Base-by-base conservation (phyloP, 164 flowering plant species). In the Nymphaea thermarum region DNA sequence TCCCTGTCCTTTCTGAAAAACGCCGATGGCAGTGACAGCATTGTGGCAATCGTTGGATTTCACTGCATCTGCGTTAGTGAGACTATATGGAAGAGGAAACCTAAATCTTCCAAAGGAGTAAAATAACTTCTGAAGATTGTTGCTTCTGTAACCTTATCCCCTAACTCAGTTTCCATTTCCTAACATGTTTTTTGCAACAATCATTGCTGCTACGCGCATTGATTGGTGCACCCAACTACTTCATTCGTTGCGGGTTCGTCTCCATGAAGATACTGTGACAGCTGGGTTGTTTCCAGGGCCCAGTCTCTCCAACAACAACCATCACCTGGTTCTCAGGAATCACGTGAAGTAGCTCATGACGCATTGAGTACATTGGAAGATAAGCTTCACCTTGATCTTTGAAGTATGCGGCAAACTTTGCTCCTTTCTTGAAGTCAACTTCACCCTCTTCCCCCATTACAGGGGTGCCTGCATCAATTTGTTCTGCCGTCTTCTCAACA, bases 151-250 rank as follows among this genome's bases (percentile, higher is more conserved):
- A 93, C 78, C 81, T 84, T 69, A 87, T n/a, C 94, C 5, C 98
- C 98, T 45, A 94, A 76, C 64, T 90, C 94, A 47, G 95, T 88
- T 73, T 91, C 96, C 99, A 94, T 94, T 75, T 94, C 99, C 72
- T 94, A 96, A 59, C 99, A 91, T 98, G 78, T 98, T 79, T 74
- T 94, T 94, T 4, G 99, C 99, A 65, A 94, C 99, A 80, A 98
- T 91, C 99, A 94, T 91, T 12, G 99, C 98, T 25, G 98, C 99
- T 55, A 91, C 99, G 81, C 96, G 92, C 78, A 98, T 85, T 60
- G 99, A 98, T 78, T 91, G 98, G 98, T 94, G 78, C 99, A 94
- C 60, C 99, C 98, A 61, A 94, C 78, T 51, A 91, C 76, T 57
- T 96, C 96, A 76, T 75, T 81, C 15, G 55, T 67, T 63, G 98